Base-by-base conservation (phyloP, 169 alveolate genomes). In the Cryptosporidium meleagridis region DNA sequence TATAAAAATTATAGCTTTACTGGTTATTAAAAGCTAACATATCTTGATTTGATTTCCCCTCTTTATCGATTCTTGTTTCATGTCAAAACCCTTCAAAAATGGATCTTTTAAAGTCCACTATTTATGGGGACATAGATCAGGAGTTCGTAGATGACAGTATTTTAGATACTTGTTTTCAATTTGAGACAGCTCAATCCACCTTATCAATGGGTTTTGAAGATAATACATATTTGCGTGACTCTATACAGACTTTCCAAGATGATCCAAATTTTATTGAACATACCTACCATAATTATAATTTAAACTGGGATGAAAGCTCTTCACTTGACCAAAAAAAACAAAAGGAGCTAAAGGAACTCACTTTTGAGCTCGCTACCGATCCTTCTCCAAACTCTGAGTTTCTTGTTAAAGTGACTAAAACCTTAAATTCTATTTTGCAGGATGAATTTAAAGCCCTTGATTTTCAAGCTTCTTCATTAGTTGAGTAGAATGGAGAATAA, bases 331-430 rank as follows among this genome's bases (percentile, higher is more conserved):
- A 31, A 52, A 29, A 65, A 26, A 65, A 6, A 18, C 72, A n/a
- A 7, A 18, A 18, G 53, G 72, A 65, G 51, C 72, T 65, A 29
- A 65, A 35, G 14, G 72, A 65, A 12, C 23, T 65, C 8, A 65
- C 72, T n/a, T 37, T 65, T 0, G 52, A 65, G 51, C 72, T 65
- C 23, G 44, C 48, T 29, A 12, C 44, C 1, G 48, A 65, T 29
- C 51, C 72, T 33, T 37, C 44, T 37, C 72, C 72, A 29, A 65
- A 29, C 12, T n/a, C 44, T n/a, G 72, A 65, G 16, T 33, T 65
- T 33, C 72, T 65, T 5, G 48, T 65, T 29, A n/a, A 31, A 26
- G 72, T 37, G 16, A 39, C 51, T 37, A 53, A 65, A n/a, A 37
- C 51, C 52, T n/a, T 65, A 10, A 31, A 65, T n/a, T 65, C 51